These are phyloP conservation scores for Xylaria sp. DNA, from an alignment of 2,329 filamentous ascomycete genomes.

Conservation along the genomic window DNA sequence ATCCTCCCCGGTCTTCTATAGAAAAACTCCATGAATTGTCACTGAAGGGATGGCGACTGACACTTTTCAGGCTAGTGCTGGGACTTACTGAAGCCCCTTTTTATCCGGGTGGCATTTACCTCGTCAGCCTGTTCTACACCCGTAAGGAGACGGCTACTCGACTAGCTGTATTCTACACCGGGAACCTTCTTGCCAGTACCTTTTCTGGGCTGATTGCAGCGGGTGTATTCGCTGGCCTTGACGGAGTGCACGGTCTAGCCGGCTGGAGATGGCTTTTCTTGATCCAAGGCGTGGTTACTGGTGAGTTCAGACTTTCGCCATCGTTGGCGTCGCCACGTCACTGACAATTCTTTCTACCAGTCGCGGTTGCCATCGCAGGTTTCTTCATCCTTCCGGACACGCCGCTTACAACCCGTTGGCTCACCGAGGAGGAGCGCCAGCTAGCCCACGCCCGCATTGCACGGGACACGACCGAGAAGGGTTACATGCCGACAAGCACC, in stretches of 20 bases:
- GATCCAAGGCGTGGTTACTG: slow-evolving; percentile 24
- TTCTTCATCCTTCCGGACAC: slow-evolving; percentile 51
- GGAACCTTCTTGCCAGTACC: slow-evolving; percentile 51
- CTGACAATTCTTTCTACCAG: slow-evolving; percentile 16
- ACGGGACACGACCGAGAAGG: slow-evolving; percentile 49
- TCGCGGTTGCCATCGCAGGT: slow-evolving; percentile 24
- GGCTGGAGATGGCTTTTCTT: slow-evolving; percentile 52
- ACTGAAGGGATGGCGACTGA: slow-evolving; percentile 9
- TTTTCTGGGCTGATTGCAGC: slow-evolving; percentile 55
- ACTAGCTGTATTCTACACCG: slow-evolving; percentile 55
- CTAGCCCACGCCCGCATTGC: slow-evolving; percentile 54
- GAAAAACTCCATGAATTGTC: background rate
- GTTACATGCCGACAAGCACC: slow-evolving; percentile 51
- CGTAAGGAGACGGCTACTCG: slow-evolving; percentile 54
- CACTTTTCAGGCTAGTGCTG: slow-evolving; percentile 23
- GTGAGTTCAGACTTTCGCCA: slow-evolving; percentile 9
- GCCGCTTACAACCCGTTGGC: slow-evolving; percentile 54
- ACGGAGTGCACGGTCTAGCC: slow-evolving; percentile 48
- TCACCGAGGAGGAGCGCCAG: slow-evolving; percentile 56
- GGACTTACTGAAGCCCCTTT: slow-evolving; percentile 33
- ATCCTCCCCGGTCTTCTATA: background rate
- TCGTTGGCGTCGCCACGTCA: background rate
- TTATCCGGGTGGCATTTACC: slow-evolving; percentile 57
- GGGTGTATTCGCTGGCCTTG: slow-evolving; percentile 51
- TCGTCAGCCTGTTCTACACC: slow-evolving; percentile 63